phyloP scores from a whole-genome alignment of 2,329 filamentous ascomycete genomes.

The Fonsecaea multimorphosa region DNA sequence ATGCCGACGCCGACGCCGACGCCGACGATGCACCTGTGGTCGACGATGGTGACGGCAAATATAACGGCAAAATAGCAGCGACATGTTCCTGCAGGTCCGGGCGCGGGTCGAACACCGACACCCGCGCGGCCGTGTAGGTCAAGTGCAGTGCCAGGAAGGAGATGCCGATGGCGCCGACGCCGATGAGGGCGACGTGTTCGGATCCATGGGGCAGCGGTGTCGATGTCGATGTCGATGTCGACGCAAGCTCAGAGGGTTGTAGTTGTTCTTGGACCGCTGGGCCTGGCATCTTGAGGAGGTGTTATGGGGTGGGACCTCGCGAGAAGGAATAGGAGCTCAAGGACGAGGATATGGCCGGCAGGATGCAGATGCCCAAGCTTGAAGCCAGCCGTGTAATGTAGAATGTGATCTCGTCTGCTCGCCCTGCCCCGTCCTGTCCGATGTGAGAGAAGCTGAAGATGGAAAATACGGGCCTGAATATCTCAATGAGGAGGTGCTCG shows the following conservation, averaged over 20 bases:
- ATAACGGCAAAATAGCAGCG: slow-evolving; percentile 50
- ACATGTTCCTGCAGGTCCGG: slow-evolving; percentile 56
- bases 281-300: background rate
- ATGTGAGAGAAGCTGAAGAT: too few species aligned
- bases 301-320: background rate
- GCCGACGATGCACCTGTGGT: background rate
- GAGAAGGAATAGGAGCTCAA: too few species aligned
- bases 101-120: slow-evolving; percentile 60
- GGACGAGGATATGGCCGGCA: background rate
- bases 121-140: slow-evolving; percentile 46
- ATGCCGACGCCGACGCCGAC: too few species aligned
- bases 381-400: too few species aligned
- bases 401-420: too few species aligned
- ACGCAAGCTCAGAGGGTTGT: background rate
- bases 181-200: slow-evolving; percentile 45
- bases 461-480: too few species aligned
- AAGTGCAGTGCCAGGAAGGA: slow-evolving; percentile 63
- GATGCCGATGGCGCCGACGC: slow-evolving; percentile 58
- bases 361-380: too few species aligned
- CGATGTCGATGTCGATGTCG: background rate
- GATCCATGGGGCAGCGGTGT: slow-evolving; percentile 18
- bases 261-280: background rate
- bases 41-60: slow-evolving; percentile 43
- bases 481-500: too few species aligned
- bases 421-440: too few species aligned